A percentile compares a stretch with the other conserved stretches of the same genome.
phyloP scores from a whole-genome alignment of 805 yeast genomes.

The Ogataea methanolica region DNA sequence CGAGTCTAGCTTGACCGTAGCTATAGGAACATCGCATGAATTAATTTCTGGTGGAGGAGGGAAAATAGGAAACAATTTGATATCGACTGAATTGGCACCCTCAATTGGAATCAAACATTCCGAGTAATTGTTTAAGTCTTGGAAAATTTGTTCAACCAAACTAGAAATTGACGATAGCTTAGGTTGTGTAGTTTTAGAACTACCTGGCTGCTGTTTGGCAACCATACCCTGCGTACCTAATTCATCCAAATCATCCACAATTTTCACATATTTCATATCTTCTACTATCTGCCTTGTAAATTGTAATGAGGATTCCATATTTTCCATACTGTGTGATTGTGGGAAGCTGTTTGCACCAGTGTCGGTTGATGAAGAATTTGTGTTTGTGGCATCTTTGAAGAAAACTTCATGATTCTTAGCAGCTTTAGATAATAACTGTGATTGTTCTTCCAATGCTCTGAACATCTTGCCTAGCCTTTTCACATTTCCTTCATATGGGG shows the following conservation, averaged over 20 bases:
- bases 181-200: constrained; percentile 11
- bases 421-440: constrained; percentile 60
- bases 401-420: constrained; percentile 40
- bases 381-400: constrained; percentile 26
- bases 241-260: constrained; percentile 27
- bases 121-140: constrained; percentile 90
- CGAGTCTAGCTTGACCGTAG: constrained; percentile 69
- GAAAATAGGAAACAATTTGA: constrained; percentile 86
- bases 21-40: constrained; percentile 85
- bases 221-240: constrained; percentile 21
- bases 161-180: constrained; percentile 56
- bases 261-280: constrained; percentile 26
- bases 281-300: constrained; percentile 10
- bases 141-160: constrained; percentile 83
- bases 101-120: constrained; percentile 95
- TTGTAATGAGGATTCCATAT: constrained; percentile 3
- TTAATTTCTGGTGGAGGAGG: constrained; percentile 74
- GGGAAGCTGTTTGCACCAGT: background rate
- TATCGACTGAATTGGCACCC: constrained; percentile 82
- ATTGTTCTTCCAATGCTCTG: constrained; percentile 85
- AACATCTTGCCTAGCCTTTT: constrained; percentile 85
- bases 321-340: constrained; percentile 1
- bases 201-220: constrained; percentile 21
- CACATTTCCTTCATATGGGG: constrained; percentile 83
- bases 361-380: background rate